A percentile compares a stretch with the other conserved stretches of the same genome.
Conservation (phyloP, 768 basidiomycete genomes). For the Xerocomellus intermedius region DNA sequence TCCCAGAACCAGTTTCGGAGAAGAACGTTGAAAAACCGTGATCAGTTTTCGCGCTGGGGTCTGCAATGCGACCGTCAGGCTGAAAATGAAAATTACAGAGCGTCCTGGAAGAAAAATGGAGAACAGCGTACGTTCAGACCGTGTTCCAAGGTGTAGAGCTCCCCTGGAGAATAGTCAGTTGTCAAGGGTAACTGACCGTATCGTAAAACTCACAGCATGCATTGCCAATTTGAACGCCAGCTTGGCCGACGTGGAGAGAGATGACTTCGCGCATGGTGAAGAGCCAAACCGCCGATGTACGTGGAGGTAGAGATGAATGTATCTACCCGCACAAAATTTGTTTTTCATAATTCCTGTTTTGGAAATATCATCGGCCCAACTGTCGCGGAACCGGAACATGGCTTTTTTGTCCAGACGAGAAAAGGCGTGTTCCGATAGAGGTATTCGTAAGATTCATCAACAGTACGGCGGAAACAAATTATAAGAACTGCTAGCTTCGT, state of each 20-base stretch:
- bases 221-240: conserved; percentile 92
- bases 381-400: background rate
- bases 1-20: conserved; percentile 90
- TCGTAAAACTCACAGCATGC: conserved; percentile 77
- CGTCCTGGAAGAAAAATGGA: background rate
- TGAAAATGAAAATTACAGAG: conserved; percentile 33
- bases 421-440: conserved; percentile 18
- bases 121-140: conserved; percentile 77
- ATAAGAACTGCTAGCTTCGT: conserved; percentile 30
- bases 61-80: conserved; percentile 88
- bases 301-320: conserved; percentile 10
- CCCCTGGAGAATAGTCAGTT: conserved; percentile 55
- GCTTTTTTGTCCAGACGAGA: background rate
- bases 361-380: conserved; percentile 21
- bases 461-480: conserved; percentile 25
- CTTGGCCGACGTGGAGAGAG: conserved; percentile 95
- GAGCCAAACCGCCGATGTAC: conserved; percentile 12
- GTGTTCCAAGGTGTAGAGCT: conserved; percentile 97
- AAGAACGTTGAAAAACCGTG: conserved; percentile 98
- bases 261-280: conserved; percentile 86
- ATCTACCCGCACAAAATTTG: conserved; percentile 17
- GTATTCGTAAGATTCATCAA: conserved; percentile 38
- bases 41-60: conserved; percentile 55
- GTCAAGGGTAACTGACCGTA: conserved; percentile 3
- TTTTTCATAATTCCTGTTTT: conserved; percentile 19